A percentile compares a stretch with the other conserved stretches of the same genome.
Evolutionary conservation across 2,329 filamentous ascomycete genomes (phyloP).

Genomic region (Calonectria pauciramosa): DNA sequence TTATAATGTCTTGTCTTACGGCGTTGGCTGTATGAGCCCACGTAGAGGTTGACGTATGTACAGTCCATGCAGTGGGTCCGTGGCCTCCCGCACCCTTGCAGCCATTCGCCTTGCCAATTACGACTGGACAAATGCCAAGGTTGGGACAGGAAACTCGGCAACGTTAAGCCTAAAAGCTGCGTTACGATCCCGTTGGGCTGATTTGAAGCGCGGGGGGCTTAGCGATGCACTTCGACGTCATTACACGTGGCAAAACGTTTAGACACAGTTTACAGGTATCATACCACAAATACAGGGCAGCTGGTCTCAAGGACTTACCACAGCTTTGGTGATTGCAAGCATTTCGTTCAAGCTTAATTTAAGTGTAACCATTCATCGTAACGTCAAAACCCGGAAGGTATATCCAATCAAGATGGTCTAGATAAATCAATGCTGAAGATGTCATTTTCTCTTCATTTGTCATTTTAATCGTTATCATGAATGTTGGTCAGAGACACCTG

Average conservation of each 20-base stretch:
- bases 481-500: neutral
- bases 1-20: neutral
- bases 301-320: neutral
- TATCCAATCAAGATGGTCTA: neutral
- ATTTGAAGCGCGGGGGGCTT: neutral
- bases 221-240: neutral
- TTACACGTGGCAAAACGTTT: neutral
- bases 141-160: neutral
- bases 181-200: neutral
- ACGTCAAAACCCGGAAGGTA: neutral
- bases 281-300: neutral
- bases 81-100: neutral
- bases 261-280: neutral
- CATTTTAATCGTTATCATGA: neutral
- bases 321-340: neutral
- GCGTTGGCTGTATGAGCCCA: neutral
- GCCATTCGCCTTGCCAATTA: neutral
- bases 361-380: neutral
- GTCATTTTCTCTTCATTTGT: too few relatives aligned
- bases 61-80: neutral
- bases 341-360: neutral
- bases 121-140: neutral
- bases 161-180: neutral
- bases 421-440: too few relatives aligned
- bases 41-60: slow-evolving; percentile 5